phyloP scores from a whole-genome alignment of 345 rosid genomes.

The Salix exigua region DNA sequence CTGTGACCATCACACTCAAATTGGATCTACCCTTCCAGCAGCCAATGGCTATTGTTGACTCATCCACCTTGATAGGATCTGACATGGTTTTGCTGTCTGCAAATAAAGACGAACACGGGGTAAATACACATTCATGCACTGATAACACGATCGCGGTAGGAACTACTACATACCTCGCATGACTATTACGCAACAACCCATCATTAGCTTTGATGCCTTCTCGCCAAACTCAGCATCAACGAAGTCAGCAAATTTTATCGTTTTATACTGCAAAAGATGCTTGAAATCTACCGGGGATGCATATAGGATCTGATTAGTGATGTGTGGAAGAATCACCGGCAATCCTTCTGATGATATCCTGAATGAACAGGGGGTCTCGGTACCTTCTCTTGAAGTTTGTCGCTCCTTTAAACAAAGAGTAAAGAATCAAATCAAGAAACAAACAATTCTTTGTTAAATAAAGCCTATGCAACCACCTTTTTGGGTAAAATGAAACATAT shows the following conservation, averaged over 20 bases:
- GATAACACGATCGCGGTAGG: neutral
- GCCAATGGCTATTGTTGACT: conserved; percentile 71
- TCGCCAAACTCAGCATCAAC: conserved; percentile 60
- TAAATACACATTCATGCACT: neutral
- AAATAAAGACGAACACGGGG: neutral
- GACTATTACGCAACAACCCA: conserved; percentile 81
- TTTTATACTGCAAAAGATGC: conserved; percentile 73
- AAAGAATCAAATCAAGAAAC: neutral
- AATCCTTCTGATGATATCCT: conserved; percentile 95
- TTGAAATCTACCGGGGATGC: conserved; percentile 69
- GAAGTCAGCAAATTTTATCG: conserved; percentile 66
- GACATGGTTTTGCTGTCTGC: conserved; percentile 38
- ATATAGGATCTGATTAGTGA: conserved; percentile 72
- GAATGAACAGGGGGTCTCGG: conserved; percentile 63
- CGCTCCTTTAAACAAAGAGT: conserved; percentile 47
- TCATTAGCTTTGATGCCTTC: conserved; percentile 63
- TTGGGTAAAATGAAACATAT: neutral
- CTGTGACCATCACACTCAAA: conserved; percentile 81
- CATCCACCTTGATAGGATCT: conserved; percentile 36
- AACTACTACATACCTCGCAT: conserved; percentile 47
- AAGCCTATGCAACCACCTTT: neutral
- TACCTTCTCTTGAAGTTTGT: conserved; percentile 82
- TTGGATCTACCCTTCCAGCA: conserved; percentile 89
- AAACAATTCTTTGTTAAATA: neutral
- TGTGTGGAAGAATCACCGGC: conserved; percentile 78